Evolutionary conservation across 805 yeast genomes (phyloP).

Genomic region (Teunomyces funiuensis): DNA sequence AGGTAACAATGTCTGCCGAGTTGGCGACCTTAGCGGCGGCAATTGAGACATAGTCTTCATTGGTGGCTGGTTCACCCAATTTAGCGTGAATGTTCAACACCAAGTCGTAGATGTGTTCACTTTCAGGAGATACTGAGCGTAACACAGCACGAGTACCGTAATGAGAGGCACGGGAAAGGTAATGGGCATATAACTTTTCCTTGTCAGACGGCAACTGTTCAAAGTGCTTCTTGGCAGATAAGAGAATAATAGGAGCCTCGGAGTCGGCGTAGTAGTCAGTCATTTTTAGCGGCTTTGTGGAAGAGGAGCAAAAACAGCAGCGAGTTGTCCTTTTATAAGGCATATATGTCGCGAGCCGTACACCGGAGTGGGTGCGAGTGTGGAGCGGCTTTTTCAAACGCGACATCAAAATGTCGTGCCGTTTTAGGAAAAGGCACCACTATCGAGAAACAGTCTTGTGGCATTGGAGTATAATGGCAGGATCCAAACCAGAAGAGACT

Average conservation of each 20-base stretch:
- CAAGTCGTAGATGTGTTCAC: constrained; percentile 72
- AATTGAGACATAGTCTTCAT: constrained; percentile 38
- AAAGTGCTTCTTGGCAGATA: constrained; percentile 69
- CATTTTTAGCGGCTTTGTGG: constrained; percentile 5
- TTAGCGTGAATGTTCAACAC: constrained; percentile 58
- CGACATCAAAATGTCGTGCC: constrained; percentile 5
- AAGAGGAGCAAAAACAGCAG: neutral
- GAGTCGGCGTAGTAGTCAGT: constrained; percentile 31
- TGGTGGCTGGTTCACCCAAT: constrained; percentile 43
- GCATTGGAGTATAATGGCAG: neutral
- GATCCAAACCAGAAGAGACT: neutral
- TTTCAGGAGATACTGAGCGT: constrained; percentile 80
- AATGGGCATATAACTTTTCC: constrained; percentile 72
- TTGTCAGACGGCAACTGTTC: constrained; percentile 59
- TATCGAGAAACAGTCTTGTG: neutral
- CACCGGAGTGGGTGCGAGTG: neutral
- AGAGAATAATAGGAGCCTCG: constrained; percentile 41
- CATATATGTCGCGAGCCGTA: neutral
- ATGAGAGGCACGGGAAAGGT: constrained; percentile 79
- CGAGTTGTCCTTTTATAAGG: neutral
- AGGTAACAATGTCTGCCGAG: constrained; percentile 35
- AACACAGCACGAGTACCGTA: constrained; percentile 78
- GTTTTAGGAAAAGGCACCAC: neutral
- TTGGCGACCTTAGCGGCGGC: constrained; percentile 27
- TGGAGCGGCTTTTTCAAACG: neutral